Conservation (phyloP, 2,329 filamentous ascomycete species). For the Teratosphaeriaceae sp. region DNA sequence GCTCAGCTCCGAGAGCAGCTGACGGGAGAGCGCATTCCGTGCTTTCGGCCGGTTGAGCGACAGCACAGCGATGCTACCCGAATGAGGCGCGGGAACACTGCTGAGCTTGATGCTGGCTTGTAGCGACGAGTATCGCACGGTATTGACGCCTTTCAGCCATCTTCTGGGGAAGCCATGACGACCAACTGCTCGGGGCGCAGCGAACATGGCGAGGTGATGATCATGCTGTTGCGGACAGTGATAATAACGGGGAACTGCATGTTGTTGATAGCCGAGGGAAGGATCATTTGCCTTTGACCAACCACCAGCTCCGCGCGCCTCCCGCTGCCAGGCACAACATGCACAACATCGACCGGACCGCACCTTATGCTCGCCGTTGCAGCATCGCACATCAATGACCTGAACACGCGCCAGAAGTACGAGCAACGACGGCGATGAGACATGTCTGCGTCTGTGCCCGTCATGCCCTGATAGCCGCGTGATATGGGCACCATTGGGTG, state of each 20-base stretch:
- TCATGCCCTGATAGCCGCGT: not conserved
- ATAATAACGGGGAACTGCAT: too few species aligned
- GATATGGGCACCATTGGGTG: not conserved
- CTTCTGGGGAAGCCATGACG: conserved; percentile 8
- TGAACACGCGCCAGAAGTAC: not conserved
- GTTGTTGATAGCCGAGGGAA: too few species aligned
- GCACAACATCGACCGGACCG: not conserved
- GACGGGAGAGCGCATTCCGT: conserved; percentile 83
- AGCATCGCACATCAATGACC: not conserved
- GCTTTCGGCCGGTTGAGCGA: conserved; percentile 78
- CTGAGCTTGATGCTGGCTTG: conserved; percentile 55
- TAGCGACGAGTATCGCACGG: conserved; percentile 13
- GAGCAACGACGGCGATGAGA: not conserved
- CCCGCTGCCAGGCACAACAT: not conserved
- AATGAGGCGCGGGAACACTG: conserved; percentile 68
- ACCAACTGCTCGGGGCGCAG: conserved; percentile 4
- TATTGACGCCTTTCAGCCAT: conserved; percentile 5
- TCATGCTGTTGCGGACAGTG: not conserved
- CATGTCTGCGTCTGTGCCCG: not conserved
- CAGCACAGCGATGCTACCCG: conserved; percentile 80
- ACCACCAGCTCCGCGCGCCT: not conserved
- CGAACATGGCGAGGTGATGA: conserved; percentile 5
- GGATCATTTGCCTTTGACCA: not conserved
- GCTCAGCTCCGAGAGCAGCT: conserved; percentile 65
- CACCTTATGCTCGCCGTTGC: not conserved